Base-by-base conservation (phyloP, 768 basidiomycete genomes). In the Gymnopilus dilepis region DNA sequence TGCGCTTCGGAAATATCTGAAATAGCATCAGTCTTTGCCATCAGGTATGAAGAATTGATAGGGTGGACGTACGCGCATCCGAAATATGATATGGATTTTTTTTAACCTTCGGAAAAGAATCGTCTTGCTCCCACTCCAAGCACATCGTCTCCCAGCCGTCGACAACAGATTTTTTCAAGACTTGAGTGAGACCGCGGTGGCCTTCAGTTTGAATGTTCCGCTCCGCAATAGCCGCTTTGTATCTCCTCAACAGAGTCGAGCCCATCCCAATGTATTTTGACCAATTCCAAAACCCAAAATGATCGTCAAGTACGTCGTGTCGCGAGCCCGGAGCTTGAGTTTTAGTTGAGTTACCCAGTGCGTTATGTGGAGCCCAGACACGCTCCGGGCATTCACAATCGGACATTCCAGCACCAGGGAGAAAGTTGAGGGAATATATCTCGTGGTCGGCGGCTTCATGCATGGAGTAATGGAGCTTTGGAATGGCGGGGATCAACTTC, bases 401-500 rank as follows among this genome's bases (percentile, higher is more conserved):
- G n/a, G n/a, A n/a, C n/a, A n/a, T n/a, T n/a, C n/a, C n/a, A n/a
- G n/a, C n/a, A n/a, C n/a, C n/a, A n/a, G n/a, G n/a, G n/a, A n/a
- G n/a, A n/a, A n/a, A 70, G 51, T 76, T 77, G 54, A 76, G 61
- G 0, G 72, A 77, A 53, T 40, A 77, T 2, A 37, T 28, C 7
- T 68, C 59, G 21, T 74, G 74, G 40, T 71, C 69, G 56, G 59
- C 15, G 71, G 47, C 58, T 78, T 76, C 8, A 75, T 64, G n/a
- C n/a, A n/a, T n/a, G n/a, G n/a, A n/a, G n/a, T n/a, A n/a, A n/a
- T n/a, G n/a, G n/a, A n/a, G n/a, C 58, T 77, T 77, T 0, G 73
- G 74, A 30, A 78, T 64, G 1, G 55, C 59, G 3, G 62, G 56
- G 4, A 59, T 33, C 4, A 74, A 22, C 17, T 41, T 45, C 26